phyloP scores from a whole-genome alignment of 2,329 filamentous ascomycete genomes.

The Claviceps paspali region DNA sequence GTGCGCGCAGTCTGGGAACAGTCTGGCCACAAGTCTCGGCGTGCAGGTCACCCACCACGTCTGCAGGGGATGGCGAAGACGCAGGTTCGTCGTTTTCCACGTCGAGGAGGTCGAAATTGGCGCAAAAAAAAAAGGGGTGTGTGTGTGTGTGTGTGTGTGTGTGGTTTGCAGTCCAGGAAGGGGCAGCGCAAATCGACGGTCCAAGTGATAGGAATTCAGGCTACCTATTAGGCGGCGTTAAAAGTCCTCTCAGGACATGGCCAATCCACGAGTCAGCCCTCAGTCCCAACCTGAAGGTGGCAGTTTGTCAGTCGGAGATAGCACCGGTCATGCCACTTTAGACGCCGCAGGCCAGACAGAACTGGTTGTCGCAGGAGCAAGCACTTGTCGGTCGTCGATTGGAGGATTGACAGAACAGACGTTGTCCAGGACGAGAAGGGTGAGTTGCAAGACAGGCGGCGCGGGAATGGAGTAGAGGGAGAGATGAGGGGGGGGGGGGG shows the following conservation, averaged over 20 bases:
- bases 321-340: conserved; percentile 10
- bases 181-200: conserved; percentile 2
- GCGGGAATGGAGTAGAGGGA: too few relatives aligned
- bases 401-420: too few relatives aligned
- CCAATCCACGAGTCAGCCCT: conserved; percentile 15
- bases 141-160: not conserved
- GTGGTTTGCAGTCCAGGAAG: not conserved
- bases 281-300: conserved; percentile 14
- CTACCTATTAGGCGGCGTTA: conserved; percentile 12
- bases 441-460: conserved; percentile 1
- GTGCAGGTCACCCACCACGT: not conserved
- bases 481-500: too few relatives aligned
- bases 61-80: not conserved
- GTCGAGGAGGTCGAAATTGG: not conserved
- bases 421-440: too few relatives aligned
- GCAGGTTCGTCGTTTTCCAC: not conserved
- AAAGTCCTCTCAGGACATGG: conserved; percentile 20
- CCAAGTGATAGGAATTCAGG: not conserved
- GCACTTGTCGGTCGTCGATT: too few relatives aligned
- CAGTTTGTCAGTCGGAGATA: conserved; percentile 6
- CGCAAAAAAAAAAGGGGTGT: not conserved
- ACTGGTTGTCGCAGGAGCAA: not conserved
- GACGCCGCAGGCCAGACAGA: not conserved
- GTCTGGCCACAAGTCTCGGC: not conserved
- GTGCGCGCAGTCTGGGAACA: conserved; percentile 1